Base-by-base conservation (phyloP, 176 grass and related monocot genomes). In the Otatea glauca region DNA sequence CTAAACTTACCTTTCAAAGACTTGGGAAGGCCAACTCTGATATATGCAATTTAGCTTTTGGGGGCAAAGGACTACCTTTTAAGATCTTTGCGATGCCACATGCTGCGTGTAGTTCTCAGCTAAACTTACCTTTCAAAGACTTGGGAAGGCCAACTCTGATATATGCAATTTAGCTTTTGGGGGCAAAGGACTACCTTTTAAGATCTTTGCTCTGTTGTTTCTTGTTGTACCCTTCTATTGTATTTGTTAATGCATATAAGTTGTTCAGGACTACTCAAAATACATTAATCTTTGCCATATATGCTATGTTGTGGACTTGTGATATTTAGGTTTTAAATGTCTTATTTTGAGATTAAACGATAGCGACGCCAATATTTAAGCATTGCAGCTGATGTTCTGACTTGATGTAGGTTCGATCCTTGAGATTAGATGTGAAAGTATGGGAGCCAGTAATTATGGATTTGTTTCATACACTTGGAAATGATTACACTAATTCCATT, bases 371-470 rank as follows among this genome's bases (percentile, higher is more conserved):
- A 25, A 68, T 48, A 66, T 74, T 73, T 84, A 29, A 80, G 17
- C 8, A 73, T 55, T 38, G 0, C 47, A 50, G 38, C 24, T 86
- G 53, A 77, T 72, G 41, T 42, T 86, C 50, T 72, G 87, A 86
- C 70, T 86, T 63, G 66, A 51, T 94, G 70, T 81, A 98, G 96
- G 96, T 98, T 82, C 92, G 93, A 51, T 98, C 96, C 25, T 78
- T 98, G 49, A 90, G 92, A 81, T 64, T 98, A 81, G 96, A 98
- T 88, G 91, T 98, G 61, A 98, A 95, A 86, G 87, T 98, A 56
- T 98, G 96, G 96, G 96, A 93, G 66, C 96, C 93, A 72, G 85
- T 88, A 77, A 88, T 98, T 45, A 78, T 93, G 77, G 93, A 98
- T 81, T 88, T 98, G 53, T 98, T 95, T 76, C 85, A 42, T 93